Evolutionary conservation across 805 yeast genomes (phyloP).

Genomic region (Candida methanosorbosa): DNA sequence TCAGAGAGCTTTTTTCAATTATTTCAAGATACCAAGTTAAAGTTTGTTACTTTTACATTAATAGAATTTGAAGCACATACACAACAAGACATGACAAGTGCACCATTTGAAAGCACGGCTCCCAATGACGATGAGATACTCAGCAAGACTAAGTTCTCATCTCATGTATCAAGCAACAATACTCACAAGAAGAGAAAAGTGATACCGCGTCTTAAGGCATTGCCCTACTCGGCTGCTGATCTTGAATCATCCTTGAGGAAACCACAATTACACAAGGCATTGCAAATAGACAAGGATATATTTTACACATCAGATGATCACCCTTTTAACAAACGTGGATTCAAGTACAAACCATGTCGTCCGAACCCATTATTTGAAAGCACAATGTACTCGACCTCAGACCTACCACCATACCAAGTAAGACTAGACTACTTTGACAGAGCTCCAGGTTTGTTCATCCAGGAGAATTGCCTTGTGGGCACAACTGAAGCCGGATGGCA

Average conservation of each 20-base stretch:
- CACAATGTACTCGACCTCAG: slow-evolving; percentile 61
- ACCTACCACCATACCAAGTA: slow-evolving; percentile 55
- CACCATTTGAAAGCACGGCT: no score
- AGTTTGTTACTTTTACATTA: no score
- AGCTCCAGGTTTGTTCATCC: slow-evolving; percentile 44
- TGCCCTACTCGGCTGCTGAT: slow-evolving; percentile 23
- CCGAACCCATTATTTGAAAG: slow-evolving; percentile 55
- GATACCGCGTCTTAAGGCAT: slow-evolving; percentile 24
- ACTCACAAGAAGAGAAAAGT: slow-evolving; percentile 6
- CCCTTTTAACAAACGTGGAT: slow-evolving; percentile 74
- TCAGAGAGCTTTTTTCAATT: no score
- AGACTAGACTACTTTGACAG: slow-evolving; percentile 62
- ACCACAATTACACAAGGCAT: slow-evolving; percentile 12
- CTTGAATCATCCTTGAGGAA: slow-evolving; percentile 11
- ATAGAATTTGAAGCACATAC: no score
- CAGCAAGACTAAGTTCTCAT: background rate
- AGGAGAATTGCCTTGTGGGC: slow-evolving; percentile 31
- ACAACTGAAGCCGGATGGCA: slow-evolving; percentile 73
- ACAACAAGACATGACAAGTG: no score
- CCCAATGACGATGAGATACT: no score
- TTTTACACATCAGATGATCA: slow-evolving; percentile 59
- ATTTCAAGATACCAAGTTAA: no score
- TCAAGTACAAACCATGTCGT: slow-evolving; percentile 69
- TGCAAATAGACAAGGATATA: slow-evolving; percentile 1
- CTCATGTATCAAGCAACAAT: background rate